These are phyloP conservation scores for Microstroma glucosiphilum DNA, from an alignment of 1,284 basidiomycete genomes.

Conservation along the genomic window DNA sequence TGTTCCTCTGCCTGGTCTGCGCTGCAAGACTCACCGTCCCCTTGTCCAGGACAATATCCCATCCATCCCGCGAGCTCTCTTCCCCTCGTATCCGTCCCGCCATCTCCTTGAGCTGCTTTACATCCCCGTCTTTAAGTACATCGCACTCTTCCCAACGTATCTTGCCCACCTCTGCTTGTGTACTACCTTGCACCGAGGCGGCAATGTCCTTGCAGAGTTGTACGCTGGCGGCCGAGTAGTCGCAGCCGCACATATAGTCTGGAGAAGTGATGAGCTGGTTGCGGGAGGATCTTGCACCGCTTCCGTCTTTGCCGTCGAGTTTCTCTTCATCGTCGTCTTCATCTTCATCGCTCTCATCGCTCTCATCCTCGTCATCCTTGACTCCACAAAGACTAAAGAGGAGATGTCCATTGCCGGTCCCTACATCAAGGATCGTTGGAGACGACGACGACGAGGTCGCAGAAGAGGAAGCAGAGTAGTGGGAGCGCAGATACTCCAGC, in stretches of 20 bases:
- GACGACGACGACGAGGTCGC: background rate
- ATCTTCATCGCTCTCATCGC: background rate
- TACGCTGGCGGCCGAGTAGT: slow-evolving; percentile 58
- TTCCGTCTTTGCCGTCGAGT: too few species aligned
- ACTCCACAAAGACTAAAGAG: background rate
- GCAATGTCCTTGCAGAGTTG: background rate
- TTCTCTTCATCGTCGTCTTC: background rate
- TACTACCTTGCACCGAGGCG: background rate
- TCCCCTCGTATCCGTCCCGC: too few species aligned
- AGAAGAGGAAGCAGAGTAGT: background rate
- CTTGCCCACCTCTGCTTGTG: background rate
- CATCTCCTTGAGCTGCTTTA: background rate
- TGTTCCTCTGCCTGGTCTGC: too few species aligned
- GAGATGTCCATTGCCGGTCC: background rate
- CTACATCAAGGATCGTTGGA: background rate
- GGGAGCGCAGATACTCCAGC: slow-evolving; percentile 52
- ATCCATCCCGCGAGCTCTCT: background rate
- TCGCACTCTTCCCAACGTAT: background rate
- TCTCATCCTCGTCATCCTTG: background rate
- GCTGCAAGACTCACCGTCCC: background rate
- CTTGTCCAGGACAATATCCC: slow-evolving; percentile 4
- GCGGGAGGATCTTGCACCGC: slow-evolving; percentile 12
- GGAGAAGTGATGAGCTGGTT: slow-evolving; percentile 14
- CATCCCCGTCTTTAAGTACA: background rate
- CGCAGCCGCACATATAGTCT: slow-evolving; percentile 61